These are phyloP conservation scores for Candolleomyces eurysporus DNA, from an alignment of 768 basidiomycete species.

Conservation along the genomic window DNA sequence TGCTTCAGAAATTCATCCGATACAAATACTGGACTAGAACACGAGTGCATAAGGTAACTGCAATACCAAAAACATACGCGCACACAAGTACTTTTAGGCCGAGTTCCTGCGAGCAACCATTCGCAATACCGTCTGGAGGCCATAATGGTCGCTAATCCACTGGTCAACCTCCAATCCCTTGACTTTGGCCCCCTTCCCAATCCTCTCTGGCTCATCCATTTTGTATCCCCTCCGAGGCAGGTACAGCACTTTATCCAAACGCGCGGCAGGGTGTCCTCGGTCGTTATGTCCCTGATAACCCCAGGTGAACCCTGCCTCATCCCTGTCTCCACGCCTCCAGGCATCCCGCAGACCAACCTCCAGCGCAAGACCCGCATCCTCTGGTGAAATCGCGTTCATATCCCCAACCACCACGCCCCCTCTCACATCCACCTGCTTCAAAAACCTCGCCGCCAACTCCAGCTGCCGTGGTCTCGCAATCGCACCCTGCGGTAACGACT, in stretches of 20 bases:
- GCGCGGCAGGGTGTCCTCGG: conserved; percentile 42
- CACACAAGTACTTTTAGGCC: neutral
- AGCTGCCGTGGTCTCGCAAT: conserved; percentile 49
- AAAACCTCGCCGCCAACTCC: conserved; percentile 44
- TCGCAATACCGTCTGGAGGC: conserved; percentile 44
- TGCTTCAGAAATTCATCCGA: too few species aligned
- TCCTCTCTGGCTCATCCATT: conserved; percentile 50
- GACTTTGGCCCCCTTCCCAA: conserved; percentile 56
- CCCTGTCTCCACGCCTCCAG: conserved; percentile 46
- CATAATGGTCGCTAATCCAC: conserved; percentile 72
- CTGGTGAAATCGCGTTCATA: conserved; percentile 61
- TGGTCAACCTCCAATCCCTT: conserved; percentile 27
- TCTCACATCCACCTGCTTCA: conserved; percentile 45
- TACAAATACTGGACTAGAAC: too few species aligned
- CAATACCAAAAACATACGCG: too few species aligned
- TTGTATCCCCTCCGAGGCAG: conserved; percentile 45
- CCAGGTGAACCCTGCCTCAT: conserved; percentile 60
- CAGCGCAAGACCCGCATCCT: conserved; percentile 41
- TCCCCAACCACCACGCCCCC: conserved; percentile 70
- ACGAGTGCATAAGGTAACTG: too few species aligned
- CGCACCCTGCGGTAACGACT: conserved; percentile 53
- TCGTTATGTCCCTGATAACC: conserved; percentile 54
- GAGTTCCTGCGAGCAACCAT: conserved; percentile 20
- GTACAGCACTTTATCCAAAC: conserved; percentile 70
- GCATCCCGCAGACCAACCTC: conserved; percentile 57